Evolutionary conservation across 108 stramenopile genomes (phyloP).

Genomic region (Nitzschia inconspicua): DNA sequence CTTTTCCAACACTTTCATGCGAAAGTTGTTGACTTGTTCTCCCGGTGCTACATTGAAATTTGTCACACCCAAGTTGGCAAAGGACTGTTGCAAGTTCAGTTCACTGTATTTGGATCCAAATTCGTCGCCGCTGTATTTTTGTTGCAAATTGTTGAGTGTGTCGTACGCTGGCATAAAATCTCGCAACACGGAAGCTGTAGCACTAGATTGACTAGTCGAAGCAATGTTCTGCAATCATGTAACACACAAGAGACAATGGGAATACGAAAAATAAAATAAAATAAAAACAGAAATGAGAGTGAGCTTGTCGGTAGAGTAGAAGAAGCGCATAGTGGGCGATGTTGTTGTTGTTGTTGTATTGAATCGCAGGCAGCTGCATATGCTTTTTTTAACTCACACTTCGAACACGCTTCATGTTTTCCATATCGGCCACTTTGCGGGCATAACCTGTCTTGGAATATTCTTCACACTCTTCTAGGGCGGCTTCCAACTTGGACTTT

Average conservation of each 20-base stretch:
- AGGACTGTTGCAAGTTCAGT: slow-evolving; percentile 38
- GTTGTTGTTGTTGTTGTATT: neutral
- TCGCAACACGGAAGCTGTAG: slow-evolving; percentile 44
- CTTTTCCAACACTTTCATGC: slow-evolving; percentile 49
- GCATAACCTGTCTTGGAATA: slow-evolving; percentile 75
- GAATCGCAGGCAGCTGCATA: neutral
- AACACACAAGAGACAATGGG: neutral
- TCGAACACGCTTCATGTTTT: slow-evolving; percentile 65
- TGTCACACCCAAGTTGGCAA: slow-evolving; percentile 60
- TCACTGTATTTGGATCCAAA: slow-evolving; percentile 61
- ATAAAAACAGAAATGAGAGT: neutral
- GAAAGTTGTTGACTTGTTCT: slow-evolving; percentile 32
- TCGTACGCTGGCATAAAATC: slow-evolving; percentile 69
- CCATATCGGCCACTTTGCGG: slow-evolving; percentile 76
- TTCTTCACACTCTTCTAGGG: slow-evolving; percentile 55
- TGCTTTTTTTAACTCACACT: slow-evolving; percentile 39
- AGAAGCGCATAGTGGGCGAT: neutral
- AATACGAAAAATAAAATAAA: neutral
- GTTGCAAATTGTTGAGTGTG: slow-evolving; percentile 40
- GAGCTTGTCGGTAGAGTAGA: neutral
- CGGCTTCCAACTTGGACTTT: slow-evolving; percentile 29
- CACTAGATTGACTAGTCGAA: slow-evolving; percentile 39
- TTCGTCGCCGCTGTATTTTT: slow-evolving; percentile 43
- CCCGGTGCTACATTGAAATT: slow-evolving; percentile 45
- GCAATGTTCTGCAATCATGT: slow-evolving; percentile 19